phyloP scores from a whole-genome alignment of 2,329 filamentous ascomycete genomes.

The Fusarium abutilonis region DNA sequence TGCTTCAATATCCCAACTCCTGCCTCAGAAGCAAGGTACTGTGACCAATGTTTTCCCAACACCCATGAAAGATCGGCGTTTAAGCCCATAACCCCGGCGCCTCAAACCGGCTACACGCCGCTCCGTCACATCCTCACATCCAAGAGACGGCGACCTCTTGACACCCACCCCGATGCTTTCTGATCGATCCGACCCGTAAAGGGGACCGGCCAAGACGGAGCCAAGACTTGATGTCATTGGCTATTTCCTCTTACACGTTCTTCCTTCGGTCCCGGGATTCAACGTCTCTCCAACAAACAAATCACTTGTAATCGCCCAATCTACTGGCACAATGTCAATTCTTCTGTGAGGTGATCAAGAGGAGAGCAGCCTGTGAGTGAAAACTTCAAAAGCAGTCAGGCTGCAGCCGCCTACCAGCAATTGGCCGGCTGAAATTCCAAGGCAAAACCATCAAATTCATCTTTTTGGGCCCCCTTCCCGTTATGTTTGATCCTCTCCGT shows the following conservation, averaged over 20 bases:
- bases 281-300: constrained; percentile 10
- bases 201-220: constrained; percentile 23
- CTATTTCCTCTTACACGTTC: constrained; percentile 7
- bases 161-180: constrained; percentile 3
- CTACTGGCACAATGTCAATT: neutral
- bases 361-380: constrained; percentile 5
- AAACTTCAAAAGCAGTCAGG: constrained; percentile 4
- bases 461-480: constrained; percentile 15
- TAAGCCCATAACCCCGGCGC: neutral
- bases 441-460: constrained; percentile 25
- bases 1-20: neutral
- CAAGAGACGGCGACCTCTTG: neutral
- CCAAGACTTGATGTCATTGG: constrained; percentile 29
- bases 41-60: neutral
- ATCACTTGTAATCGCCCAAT: neutral
- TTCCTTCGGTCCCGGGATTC: constrained; percentile 11
- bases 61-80: neutral
- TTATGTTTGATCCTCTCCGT: constrained; percentile 13
- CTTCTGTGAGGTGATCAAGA: constrained; percentile 3
- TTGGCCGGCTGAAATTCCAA: constrained; percentile 9
- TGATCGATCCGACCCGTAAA: constrained; percentile 14
- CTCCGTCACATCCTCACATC: constrained; percentile 1
- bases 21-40: neutral
- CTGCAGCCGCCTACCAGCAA: neutral
- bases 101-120: constrained; percentile 5